Evolutionary conservation across 495 filamentous ascomycete genomes (phyloP).

Genomic region (Xylaria bambusicola): DNA sequence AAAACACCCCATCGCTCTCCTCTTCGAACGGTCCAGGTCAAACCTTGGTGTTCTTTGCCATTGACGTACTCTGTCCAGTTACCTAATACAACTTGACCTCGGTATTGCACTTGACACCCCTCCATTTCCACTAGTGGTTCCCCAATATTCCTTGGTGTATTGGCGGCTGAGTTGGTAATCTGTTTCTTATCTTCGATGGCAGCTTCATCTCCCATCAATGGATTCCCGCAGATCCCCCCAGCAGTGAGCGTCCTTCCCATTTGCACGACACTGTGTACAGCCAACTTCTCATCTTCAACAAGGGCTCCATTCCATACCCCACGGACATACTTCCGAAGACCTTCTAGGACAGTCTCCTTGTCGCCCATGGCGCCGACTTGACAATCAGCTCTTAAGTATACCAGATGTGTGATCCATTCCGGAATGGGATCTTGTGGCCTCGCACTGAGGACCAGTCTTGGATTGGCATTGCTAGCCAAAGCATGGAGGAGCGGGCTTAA

Average conservation of each 20-base stretch:
- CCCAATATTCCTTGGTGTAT: constrained; percentile 27
- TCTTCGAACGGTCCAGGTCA: constrained; percentile 79
- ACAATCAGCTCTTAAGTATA: constrained; percentile 64
- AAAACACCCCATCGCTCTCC: constrained; percentile 91
- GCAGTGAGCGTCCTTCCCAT: constrained; percentile 50
- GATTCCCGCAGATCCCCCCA: constrained; percentile 43
- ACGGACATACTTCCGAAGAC: constrained; percentile 46
- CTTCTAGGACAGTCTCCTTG: constrained; percentile 54
- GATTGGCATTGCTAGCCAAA: constrained; percentile 63
- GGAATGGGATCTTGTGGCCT: constrained; percentile 85
- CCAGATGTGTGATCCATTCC: constrained; percentile 83
- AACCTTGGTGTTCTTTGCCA: constrained; percentile 52
- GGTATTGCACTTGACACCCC: constrained; percentile 77
- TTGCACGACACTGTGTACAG: constrained; percentile 52
- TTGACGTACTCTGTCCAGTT: constrained; percentile 68
- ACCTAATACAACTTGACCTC: constrained; percentile 72
- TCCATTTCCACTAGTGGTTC: constrained; percentile 84
- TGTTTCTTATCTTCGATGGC: constrained; percentile 6
- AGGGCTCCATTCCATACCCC: constrained; percentile 37
- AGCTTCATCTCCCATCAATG: constrained; percentile 29
- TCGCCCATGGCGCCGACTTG: constrained; percentile 58
- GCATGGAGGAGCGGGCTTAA: constrained; percentile 68
- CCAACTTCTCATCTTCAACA: constrained; percentile 39
- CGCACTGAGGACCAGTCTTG: constrained; percentile 73
- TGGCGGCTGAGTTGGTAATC: neutral